Evolutionary conservation across 768 basidiomycete genomes (phyloP).

Genomic region (Kwoniella newhampshirensis): DNA sequence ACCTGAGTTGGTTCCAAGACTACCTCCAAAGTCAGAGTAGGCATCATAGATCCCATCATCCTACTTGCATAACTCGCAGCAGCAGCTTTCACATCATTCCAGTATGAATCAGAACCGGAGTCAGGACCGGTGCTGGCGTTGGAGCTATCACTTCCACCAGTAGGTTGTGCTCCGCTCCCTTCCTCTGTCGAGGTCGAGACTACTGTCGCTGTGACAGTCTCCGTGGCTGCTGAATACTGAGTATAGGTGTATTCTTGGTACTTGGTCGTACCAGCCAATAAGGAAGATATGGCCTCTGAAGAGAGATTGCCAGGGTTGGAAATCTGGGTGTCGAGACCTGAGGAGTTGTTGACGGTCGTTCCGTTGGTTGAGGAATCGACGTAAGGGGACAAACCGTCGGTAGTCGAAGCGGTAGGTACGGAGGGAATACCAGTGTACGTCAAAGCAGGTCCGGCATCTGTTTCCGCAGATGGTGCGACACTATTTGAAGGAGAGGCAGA

Average conservation of each 20-base stretch:
- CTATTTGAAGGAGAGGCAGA: neutral
- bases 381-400: conserved; percentile 19
- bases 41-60: conserved; percentile 33
- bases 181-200: conserved; percentile 16
- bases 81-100: conserved; percentile 26
- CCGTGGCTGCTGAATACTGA: conserved; percentile 22
- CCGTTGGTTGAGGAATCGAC: conserved; percentile 18
- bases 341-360: conserved; percentile 20
- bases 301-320: conserved; percentile 20
- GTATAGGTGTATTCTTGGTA: conserved; percentile 45
- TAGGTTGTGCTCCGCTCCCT: conserved; percentile 11
- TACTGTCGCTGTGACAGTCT: conserved; percentile 15
- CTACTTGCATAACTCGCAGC: conserved; percentile 39
- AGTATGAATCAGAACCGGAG: conserved; percentile 3
- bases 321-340: conserved; percentile 27
- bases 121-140: neutral
- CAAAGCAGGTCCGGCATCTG: neutral
- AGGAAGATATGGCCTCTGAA: conserved; percentile 26
- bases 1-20: conserved; percentile 51
- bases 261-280: conserved; percentile 33
- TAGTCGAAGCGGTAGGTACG: conserved; percentile 19
- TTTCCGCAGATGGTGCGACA: neutral
- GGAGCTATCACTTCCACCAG: conserved; percentile 5
- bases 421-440: conserved; percentile 30
- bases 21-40: conserved; percentile 50